phyloP scores from a whole-genome alignment of 129 eudicot species.

The Chrysanthemum seticuspe region DNA sequence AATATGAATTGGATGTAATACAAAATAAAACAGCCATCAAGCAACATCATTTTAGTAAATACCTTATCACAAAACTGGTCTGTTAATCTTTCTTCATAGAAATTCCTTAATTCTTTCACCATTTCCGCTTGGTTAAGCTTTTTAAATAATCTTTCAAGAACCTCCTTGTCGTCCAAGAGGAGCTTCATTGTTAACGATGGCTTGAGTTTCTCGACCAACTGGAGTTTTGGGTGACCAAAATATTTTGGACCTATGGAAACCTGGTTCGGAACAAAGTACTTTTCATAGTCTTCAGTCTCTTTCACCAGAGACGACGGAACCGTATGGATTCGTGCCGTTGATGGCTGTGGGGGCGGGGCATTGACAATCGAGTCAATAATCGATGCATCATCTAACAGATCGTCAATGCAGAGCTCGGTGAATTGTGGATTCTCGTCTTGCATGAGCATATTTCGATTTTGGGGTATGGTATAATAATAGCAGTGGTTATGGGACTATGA shows the following conservation, averaged over 20 bases:
- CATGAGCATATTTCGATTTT: too few species aligned
- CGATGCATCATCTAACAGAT: neutral
- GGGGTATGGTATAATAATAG: too few species aligned
- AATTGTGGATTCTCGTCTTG: neutral
- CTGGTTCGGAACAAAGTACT: constrained; percentile 31
- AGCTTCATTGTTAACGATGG: constrained; percentile 12
- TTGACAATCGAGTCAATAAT: neutral
- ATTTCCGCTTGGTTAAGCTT: too few species aligned
- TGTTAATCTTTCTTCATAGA: too few species aligned
- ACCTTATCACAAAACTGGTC: too few species aligned
- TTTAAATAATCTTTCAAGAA: too few species aligned
- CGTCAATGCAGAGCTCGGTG: neutral
- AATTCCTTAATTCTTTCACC: too few species aligned
- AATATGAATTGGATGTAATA: too few species aligned
- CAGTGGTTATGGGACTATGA: too few species aligned
- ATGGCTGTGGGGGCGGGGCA: neutral
- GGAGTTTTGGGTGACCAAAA: constrained; percentile 17
- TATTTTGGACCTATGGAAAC: constrained; percentile 46
- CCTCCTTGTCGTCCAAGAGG: neutral
- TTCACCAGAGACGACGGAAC: constrained; percentile 2
- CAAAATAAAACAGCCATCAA: too few species aligned
- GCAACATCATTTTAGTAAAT: too few species aligned
- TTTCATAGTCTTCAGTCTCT: constrained; percentile 2
- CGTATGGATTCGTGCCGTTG: constrained; percentile 11
- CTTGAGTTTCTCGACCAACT: constrained; percentile 28